A percentile compares a stretch with the other conserved stretches of the same genome.
phyloP scores from a whole-genome alignment of 257 asterid genomes.

The Gentiana macrophylla region DNA sequence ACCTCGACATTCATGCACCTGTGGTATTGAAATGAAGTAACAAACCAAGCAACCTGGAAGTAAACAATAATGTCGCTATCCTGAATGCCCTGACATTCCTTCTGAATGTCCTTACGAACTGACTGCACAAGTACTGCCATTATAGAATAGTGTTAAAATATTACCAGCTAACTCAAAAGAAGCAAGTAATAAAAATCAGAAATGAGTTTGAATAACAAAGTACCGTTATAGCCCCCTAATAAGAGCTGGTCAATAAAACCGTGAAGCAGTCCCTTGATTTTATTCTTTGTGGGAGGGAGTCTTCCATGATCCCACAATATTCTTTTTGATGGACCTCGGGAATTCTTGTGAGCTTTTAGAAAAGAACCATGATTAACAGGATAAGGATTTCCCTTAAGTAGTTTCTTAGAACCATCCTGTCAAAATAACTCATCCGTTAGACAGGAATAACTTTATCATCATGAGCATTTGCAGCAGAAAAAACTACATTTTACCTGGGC shows the following conservation, averaged over 20 bases:
- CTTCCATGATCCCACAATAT: slow-evolving; percentile 60
- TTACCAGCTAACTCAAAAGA: slow-evolving; percentile 11
- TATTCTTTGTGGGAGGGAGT: slow-evolving; percentile 44
- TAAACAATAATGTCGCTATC: slow-evolving; percentile 57
- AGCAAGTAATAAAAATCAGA: slow-evolving; percentile 5
- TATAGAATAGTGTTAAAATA: slow-evolving; percentile 15
- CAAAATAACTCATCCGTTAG: slow-evolving; percentile 9
- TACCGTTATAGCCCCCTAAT: slow-evolving; percentile 87
- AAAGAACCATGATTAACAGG: slow-evolving; percentile 47
- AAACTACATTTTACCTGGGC: slow-evolving; percentile 48
- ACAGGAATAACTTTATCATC: slow-evolving; percentile 1
- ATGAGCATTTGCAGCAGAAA: slow-evolving; percentile 4
- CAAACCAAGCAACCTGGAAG: slow-evolving; percentile 78
- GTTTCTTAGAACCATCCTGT: slow-evolving; percentile 96
- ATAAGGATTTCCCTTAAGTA: slow-evolving; percentile 74
- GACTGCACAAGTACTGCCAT: slow-evolving; percentile 72
- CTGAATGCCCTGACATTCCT: slow-evolving; percentile 68
- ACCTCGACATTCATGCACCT: slow-evolving; percentile 53
- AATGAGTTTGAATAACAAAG: slow-evolving; percentile 4
- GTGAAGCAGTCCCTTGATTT: slow-evolving; percentile 42
- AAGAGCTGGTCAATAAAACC: slow-evolving; percentile 70
- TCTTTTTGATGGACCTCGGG: slow-evolving; percentile 66
- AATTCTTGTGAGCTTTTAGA: slow-evolving; percentile 50
- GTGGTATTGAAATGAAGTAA: slow-evolving; percentile 75
- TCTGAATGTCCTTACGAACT: slow-evolving; percentile 71